A percentile compares a stretch with the other conserved stretches of the same genome.
Evolutionary conservation across 768 basidiomycete species (phyloP).

Genomic region (Tylopilus sp.): DNA sequence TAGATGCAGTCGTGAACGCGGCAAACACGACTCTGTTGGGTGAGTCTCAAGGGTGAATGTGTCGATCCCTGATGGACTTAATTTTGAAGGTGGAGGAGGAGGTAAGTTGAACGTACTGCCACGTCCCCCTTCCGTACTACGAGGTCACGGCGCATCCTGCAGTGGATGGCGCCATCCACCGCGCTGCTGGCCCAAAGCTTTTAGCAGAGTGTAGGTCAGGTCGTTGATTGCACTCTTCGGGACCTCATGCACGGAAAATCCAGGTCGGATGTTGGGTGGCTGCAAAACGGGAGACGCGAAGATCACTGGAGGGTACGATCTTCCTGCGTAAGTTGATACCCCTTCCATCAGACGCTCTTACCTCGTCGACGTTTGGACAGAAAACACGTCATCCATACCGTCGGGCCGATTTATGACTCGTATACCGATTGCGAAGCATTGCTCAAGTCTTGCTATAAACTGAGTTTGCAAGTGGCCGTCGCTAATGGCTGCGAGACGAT

Average conservation of each 20-base stretch:
- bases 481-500: constrained; percentile 60
- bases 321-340: constrained; percentile 63
- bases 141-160: neutral
- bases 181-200: constrained; percentile 64
- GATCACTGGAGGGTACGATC: constrained; percentile 71
- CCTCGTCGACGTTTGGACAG: constrained; percentile 33
- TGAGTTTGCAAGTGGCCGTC: constrained; percentile 58
- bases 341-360: neutral
- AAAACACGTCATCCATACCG: constrained; percentile 73
- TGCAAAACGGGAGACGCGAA: constrained; percentile 73
- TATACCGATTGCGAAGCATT: constrained; percentile 45
- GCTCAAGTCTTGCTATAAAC: constrained; percentile 66
- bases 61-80: neutral
- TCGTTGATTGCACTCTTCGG: neutral
- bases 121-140: neutral
- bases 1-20: constrained; percentile 80
- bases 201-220: constrained; percentile 61
- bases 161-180: constrained; percentile 85
- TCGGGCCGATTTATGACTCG: constrained; percentile 63
- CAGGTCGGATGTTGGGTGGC: constrained; percentile 65
- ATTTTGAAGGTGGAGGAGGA: constrained; percentile 67
- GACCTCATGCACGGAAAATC: constrained; percentile 38
- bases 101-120: constrained; percentile 41
- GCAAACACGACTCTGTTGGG: constrained; percentile 73
- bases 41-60: constrained; percentile 22